Base-by-base conservation (phyloP, 257 asterid species). In the Primulina huaijiensis region DNA sequence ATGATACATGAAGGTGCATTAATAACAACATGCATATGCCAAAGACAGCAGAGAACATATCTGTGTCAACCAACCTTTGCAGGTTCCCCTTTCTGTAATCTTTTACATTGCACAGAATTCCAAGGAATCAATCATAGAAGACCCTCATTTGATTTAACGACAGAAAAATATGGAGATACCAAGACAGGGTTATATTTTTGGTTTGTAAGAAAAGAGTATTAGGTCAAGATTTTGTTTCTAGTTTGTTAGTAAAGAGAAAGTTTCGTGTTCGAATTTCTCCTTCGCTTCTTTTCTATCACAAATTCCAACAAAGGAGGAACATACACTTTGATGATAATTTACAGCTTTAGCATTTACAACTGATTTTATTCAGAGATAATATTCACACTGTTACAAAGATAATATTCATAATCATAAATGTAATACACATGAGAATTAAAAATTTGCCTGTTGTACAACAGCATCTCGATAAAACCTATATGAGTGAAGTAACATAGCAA, bases 391-490 rank as follows among this genome's bases (percentile, higher is more conserved):
- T 17, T 53, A 35, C 43, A 8, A 68, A 63, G 60, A 71, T 50
- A 64, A 64, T 20, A 71, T 20, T 25, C 60, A 62, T 62, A 62
- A 10, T 56, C 62, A 52, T 20, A 20, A 25, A 74, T 11, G 68
- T 30, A 64, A 38, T 52, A 68, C 34, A 53, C 50, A 69, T 19
- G 66, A 69, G 46, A 72, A 70, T 55, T 70, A 67, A 30, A 77
- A 63, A 71, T 78, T 77, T 77, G 82, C 99, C 95, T 93, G 96
- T 67, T 85, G 92, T 76, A 90, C 83, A 40, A 93, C 96, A 67
- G 93, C 95, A 85, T 93, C 99, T 73, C 96, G 91, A 80, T 93
- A 93, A 79, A 93, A 87, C 81, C 99, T 87, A 75, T 93, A 87
- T 20, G 79, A 70, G 85, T 89, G 90, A 68, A 90, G 97, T 67